Conservation (phyloP, 2,329 filamentous ascomycete species). For the Fusarium sp. region DNA sequence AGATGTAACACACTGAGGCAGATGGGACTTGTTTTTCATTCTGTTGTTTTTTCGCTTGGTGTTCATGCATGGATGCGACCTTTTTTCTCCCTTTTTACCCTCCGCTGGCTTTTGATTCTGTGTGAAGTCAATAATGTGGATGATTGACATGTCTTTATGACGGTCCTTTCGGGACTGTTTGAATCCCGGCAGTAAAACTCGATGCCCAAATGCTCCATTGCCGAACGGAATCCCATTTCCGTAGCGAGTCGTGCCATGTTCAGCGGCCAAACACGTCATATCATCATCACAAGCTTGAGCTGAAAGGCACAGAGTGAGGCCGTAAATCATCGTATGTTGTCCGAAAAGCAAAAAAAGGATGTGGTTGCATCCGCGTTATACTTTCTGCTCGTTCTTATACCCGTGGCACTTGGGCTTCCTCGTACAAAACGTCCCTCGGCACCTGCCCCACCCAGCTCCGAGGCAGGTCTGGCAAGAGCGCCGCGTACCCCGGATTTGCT, state of each 20-base stretch:
- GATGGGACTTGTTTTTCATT: constrained; percentile 30
- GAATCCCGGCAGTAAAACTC: neutral
- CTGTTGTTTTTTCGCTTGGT: constrained; percentile 40
- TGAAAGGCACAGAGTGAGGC: neutral
- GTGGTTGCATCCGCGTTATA: neutral
- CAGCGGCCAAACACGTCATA: neutral
- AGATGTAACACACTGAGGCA: constrained; percentile 48
- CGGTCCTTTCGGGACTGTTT: neutral
- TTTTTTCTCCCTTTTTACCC: constrained; percentile 27
- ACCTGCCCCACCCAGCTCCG: constrained; percentile 34
- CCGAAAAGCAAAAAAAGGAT: neutral
- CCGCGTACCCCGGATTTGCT: constrained; percentile 46
- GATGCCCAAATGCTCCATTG: neutral
- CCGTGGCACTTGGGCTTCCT: constrained; percentile 15
- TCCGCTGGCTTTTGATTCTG: too few relatives aligned
- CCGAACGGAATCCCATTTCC: neutral
- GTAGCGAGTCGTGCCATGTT: neutral
- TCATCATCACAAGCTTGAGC: constrained; percentile 3
- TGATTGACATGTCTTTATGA: neutral
- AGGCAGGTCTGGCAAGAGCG: constrained; percentile 37
- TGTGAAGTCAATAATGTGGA: constrained; percentile 7
- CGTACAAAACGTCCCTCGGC: constrained; percentile 27
- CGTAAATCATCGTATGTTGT: neutral
- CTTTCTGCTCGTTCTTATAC: constrained; percentile 1
- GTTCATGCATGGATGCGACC: constrained; percentile 45